Conservation (phyloP, 2,329 filamentous ascomycete genomes). For the Ophiostoma ips region DNA sequence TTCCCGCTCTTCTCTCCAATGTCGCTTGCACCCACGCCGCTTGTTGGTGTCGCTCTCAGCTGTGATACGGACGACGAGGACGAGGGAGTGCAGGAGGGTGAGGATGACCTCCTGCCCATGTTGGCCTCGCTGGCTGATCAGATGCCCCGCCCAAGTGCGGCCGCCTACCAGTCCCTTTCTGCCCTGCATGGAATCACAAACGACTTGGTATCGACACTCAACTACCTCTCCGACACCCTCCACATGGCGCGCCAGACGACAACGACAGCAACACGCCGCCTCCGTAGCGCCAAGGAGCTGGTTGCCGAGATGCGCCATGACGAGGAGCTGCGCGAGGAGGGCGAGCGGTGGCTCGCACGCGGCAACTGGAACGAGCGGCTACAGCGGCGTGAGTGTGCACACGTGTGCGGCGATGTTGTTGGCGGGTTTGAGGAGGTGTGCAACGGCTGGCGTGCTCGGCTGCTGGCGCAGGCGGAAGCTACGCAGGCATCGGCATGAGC, state of each 20-base stretch:
- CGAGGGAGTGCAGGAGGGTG: conserved; percentile 28
- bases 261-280: conserved; percentile 61
- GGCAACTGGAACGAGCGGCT: conserved; percentile 75
- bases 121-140: conserved; percentile 49
- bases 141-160: conserved; percentile 51
- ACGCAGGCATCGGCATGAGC: conserved; percentile 22
- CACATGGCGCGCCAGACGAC: conserved; percentile 90
- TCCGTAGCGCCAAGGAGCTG: conserved; percentile 72
- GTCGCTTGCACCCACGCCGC: conserved; percentile 26
- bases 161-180: conserved; percentile 51
- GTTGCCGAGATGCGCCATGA: conserved; percentile 76
- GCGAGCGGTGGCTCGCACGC: conserved; percentile 63
- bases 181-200: conserved; percentile 56
- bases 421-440: conserved; percentile 87
- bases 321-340: conserved; percentile 68
- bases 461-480: conserved; percentile 51
- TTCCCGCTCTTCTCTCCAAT: conserved; percentile 59
- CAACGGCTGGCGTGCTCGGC: conserved; percentile 64
- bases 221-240: conserved; percentile 76
- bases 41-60: conserved; percentile 1
- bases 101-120: conserved; percentile 54
- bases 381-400: conserved; percentile 63
- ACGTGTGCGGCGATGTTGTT: conserved; percentile 75
- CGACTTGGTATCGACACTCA: conserved; percentile 66
- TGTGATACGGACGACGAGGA: neutral